Base-by-base conservation (phyloP, 768 basidiomycete species). In the Leucocoprinus sp. region DNA sequence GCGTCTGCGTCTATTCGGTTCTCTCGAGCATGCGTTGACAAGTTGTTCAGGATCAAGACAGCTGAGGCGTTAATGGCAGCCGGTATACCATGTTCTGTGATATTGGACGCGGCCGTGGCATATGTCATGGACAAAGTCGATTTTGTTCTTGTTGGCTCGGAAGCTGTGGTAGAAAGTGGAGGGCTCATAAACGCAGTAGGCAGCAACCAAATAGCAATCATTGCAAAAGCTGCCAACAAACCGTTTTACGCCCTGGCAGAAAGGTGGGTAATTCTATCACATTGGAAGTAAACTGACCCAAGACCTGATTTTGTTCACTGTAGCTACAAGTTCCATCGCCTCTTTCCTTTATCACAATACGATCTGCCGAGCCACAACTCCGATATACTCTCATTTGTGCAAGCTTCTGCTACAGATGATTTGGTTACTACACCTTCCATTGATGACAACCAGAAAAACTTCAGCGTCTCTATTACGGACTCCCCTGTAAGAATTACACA, bases 81-180 rank as follows among this genome's bases (percentile, higher is more conserved):
- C n/a, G 93, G 93, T 8, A 87, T 99, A 47, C 93, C 93, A 9
- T 91, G 89, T 64, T 91, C 88, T 12, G 84, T 98, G 44, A 84
- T 99, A 8, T 77, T 98, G 48, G 96, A 99, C 65, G 91, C 91
- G 11, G 93, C 95, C 1, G 93, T 98, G 3, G 91, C 91, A 29
- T 98, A 97, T 67, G 81, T 90, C 55, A 97, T 99, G 86, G 90
- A 95, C 53, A 84, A 87, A 55, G 91, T 95, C 15, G 90, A 95
- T 62, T 86, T 95, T 61, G 87, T 95, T 40, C 76, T 99, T 38
- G 93, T 98, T 31, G 96, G 96, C 24, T 93, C 93, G 31, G 96
- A 99, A 68, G 96, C 93, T 6, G 93, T 99, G 21, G 95, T 96
- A 4, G 96, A 98, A 64, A 92, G 88, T 51, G 96, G 96, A 35